These are phyloP conservation scores for Fomes fomentarius DNA, from an alignment of 1,284 basidiomycete genomes.

Conservation along the genomic window DNA sequence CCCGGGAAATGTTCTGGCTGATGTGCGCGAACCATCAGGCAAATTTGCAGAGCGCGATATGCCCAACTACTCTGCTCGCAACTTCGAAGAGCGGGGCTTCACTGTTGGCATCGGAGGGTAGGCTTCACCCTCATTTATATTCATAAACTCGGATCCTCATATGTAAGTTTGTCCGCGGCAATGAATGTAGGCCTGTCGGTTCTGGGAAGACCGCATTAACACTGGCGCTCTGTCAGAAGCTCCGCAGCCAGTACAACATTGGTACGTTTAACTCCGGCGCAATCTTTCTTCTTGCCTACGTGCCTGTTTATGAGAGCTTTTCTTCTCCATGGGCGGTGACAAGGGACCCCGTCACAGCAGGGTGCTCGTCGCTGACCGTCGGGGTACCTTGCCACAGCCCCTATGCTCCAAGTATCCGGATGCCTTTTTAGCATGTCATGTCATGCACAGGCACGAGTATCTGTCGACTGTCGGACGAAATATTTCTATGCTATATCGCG, in stretches of 20 bases:
- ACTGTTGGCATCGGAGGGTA: slow-evolving; percentile 97
- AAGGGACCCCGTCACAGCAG: too few relatives aligned
- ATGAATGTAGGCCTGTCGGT: slow-evolving; percentile 80
- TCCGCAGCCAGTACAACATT: slow-evolving; percentile 89
- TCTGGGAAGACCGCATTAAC: slow-evolving; percentile 97
- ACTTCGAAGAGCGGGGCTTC: slow-evolving; percentile 94
- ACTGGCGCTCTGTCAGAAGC: slow-evolving; percentile 85
- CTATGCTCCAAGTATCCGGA: too few relatives aligned
- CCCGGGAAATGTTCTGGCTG: slow-evolving; percentile 13
- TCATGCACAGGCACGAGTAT: too few relatives aligned
- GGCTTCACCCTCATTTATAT: slow-evolving; percentile 1
- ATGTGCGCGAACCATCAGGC: slow-evolving; percentile 49
- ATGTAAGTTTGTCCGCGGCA: not conserved
- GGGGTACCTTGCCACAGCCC: too few relatives aligned
- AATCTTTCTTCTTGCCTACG: too few relatives aligned
- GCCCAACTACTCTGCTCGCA: slow-evolving; percentile 83
- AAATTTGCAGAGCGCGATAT: slow-evolving; percentile 93
- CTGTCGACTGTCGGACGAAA: too few relatives aligned
- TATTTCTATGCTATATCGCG: too few relatives aligned
- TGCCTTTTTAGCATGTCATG: too few relatives aligned
- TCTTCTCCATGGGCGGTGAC: too few relatives aligned
- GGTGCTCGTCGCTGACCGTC: too few relatives aligned
- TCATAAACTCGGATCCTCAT: not conserved
- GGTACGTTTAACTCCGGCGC: slow-evolving; percentile 53
- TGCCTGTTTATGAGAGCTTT: too few relatives aligned